Evolutionary conservation across 176 grass and related monocot species (phyloP), one percentile per base, ranked within the genome.

Genomic region (Aegilops longissima): DNA sequence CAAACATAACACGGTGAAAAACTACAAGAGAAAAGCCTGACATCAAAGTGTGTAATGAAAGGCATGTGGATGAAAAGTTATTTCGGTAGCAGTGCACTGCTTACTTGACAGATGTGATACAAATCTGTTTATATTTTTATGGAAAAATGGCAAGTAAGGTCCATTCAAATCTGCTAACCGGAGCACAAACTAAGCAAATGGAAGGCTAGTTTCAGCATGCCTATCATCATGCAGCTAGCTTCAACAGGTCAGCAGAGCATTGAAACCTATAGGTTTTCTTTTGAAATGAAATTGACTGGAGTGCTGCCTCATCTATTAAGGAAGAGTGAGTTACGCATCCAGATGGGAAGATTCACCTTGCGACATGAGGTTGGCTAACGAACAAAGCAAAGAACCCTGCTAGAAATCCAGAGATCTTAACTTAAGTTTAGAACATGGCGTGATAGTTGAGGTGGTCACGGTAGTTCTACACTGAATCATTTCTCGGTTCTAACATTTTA

Each of bases 181-280:
- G 14, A 31, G 35, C 20, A 87, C 30, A 81, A 73, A 85, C 23
- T 69, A 39, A 62, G 10, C 12, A 44, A 51, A 58, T 23, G 17
- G 67, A 54, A 89, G 61, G 58, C 18, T 80, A 67, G 33, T 85
- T 80, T 80, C 17, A 33, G 31, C 20, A 66, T 58, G 33, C 9
- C 9, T 24, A 42, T 27, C 31, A 3, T 67, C 24, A 76, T 42
- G 67, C 13, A 51, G 21, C 16, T 12, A 51, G 9, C 51, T 80
- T 58, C 27, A 20, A 69, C 12, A 69, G 25, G 34, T 13, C 9
- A 81, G 35, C 12, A 61, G 23, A 82, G 6, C 76, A 78, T 70
- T 78, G 9, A 21, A 71, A 44, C 42, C 29, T 39, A 24, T 10
- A 23, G 4, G 38, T 39, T 79, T 38, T 38, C 39, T 74, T 73